Evolutionary conservation across 2,329 filamentous ascomycete genomes (phyloP), one percentile per base, ranked within the genome.

Genomic region (Dactylellina sp.): DNA sequence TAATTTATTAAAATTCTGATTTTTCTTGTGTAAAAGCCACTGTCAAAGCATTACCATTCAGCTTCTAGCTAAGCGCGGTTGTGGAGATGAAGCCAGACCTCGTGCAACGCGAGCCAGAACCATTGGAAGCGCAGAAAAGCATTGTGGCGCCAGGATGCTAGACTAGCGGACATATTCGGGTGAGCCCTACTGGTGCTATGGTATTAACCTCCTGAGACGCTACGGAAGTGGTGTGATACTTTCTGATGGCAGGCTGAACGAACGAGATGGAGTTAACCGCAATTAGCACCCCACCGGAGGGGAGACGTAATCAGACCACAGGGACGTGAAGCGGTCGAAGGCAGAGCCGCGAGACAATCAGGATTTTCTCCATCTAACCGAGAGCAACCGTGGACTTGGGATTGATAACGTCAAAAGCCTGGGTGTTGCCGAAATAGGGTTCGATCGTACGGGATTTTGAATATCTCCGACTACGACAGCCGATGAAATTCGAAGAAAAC

Each of bases 361-460:
- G 57, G 49, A 56, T 70, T 70, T 68, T 60, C 56, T 70, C 49
- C 60, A 46, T 28, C 68, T 72, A 72, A 72, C 68, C 68, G 68
- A 72, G 52, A 65, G 50, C 68, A 72, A 72, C 68, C 68, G 55
- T 65, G 68, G 68, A 55, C 18, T 72, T 53, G 68, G 68, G 60
- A 72, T 60, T 14, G 49, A 37, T 42, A 50, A 72, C 50, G 57
- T 57, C 57, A 65, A 72, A 65, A 46, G 37, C 4, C n/a, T 12
- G 37, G n/a, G 28, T 12, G 37, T 24, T n/a, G 60, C 68, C 68
- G 68, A 72, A 72, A 65, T 62, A 49, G 68, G 68, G 52, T 60
- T 61, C 35, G 28, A 46, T 52, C 40, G 6, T 59, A 28, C 37
- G 44, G 16, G 12, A 42, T 62, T 32, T 49, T 57, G 57, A 57